These are phyloP conservation scores for Eucalyptus guilfoylei DNA, from an alignment of 345 rosid genomes.

Conservation along the genomic window DNA sequence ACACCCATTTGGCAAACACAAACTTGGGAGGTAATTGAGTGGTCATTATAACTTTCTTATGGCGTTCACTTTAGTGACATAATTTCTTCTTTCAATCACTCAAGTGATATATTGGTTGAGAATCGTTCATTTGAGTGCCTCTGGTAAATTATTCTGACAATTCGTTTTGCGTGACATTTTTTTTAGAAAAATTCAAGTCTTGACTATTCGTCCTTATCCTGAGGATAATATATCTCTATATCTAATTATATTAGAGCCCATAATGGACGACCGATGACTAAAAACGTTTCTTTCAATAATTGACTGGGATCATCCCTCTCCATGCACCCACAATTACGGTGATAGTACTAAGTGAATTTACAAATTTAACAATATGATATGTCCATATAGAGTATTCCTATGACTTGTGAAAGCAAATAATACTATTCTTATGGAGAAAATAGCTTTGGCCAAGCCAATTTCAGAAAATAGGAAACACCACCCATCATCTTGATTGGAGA, in stretches of 20 bases:
- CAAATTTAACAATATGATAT: background rate
- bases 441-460: background rate
- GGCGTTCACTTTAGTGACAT: too few species aligned
- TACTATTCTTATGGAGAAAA: too few species aligned
- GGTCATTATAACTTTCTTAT: background rate
- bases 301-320: background rate
- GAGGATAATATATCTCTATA: too few species aligned
- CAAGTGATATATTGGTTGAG: background rate
- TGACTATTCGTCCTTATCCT: background rate
- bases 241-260: background rate
- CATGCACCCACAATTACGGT: background rate
- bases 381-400: background rate
- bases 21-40: background rate
- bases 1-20: background rate
- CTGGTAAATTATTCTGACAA: background rate
- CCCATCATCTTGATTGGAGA: background rate
- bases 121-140: background rate
- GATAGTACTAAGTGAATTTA: background rate
- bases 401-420: background rate
- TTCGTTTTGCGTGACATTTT: background rate
- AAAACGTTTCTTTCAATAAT: too few species aligned
- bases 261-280: background rate
- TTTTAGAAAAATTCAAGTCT: background rate
- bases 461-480: background rate
- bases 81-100: background rate